These are phyloP conservation scores for Neonectria hederae DNA, from an alignment of 2,329 filamentous ascomycete genomes.

Conservation along the genomic window DNA sequence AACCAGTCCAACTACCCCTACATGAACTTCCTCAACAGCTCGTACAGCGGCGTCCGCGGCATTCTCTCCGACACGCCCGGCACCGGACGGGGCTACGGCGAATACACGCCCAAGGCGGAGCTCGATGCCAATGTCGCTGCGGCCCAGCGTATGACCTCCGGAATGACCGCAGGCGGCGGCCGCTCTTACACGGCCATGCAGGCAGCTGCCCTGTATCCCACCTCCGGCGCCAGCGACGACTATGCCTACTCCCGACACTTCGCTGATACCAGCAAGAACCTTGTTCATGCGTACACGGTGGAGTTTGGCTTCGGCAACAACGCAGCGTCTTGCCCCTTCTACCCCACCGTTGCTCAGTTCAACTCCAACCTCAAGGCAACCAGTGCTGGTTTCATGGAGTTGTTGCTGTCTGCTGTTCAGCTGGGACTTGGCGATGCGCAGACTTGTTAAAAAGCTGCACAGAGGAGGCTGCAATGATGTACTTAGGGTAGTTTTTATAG, in stretches of 20 bases:
- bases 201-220: conserved; percentile 53
- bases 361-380: conserved; percentile 49
- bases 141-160: conserved; percentile 45
- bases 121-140: conserved; percentile 43
- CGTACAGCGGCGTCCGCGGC: conserved; percentile 59
- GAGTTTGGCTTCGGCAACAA: conserved; percentile 51
- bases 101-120: conserved; percentile 51
- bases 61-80: conserved; percentile 50
- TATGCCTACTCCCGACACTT: conserved; percentile 45
- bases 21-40: conserved; percentile 61
- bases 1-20: conserved; percentile 53
- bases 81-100: conserved; percentile 47
- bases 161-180: conserved; percentile 33
- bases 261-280: conserved; percentile 20
- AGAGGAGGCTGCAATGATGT: background rate
- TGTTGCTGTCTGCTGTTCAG: conserved; percentile 42
- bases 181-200: conserved; percentile 52
- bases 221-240: conserved; percentile 55
- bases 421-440: conserved; percentile 17
- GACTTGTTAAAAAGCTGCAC: background rate
- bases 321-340: conserved; percentile 48
- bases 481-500: background rate
- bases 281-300: conserved; percentile 45
- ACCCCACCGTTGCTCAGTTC: conserved; percentile 52
- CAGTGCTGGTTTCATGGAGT: conserved; percentile 56